Percentiles rank a stretch among this genome's conserved stretches.
These are phyloP conservation scores for Stachybotrys echinatus DNA, from an alignment of 2,329 filamentous ascomycete genomes.

Conservation along the genomic window DNA sequence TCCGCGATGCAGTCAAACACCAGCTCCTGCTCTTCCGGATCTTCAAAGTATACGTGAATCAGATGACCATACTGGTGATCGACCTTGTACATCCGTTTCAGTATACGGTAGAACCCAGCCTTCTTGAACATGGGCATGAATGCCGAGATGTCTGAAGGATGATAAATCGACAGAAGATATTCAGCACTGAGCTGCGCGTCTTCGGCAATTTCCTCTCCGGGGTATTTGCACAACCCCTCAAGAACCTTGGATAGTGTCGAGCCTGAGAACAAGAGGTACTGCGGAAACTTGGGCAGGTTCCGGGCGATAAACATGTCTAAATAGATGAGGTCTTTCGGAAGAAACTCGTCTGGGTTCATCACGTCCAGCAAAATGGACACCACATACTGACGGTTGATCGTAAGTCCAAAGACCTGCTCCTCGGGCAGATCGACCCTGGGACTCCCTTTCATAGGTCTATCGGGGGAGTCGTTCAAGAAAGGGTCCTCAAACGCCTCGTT, in stretches of 20 bases:
- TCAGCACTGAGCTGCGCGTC: constrained; percentile 97
- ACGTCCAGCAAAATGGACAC: constrained; percentile 87
- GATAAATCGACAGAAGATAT: constrained; percentile 89
- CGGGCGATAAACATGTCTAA: constrained; percentile 98
- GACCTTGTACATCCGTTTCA: constrained; percentile 80
- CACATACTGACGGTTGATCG: constrained; percentile 86
- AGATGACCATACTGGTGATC: constrained; percentile 78
- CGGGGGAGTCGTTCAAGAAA: constrained; percentile 78
- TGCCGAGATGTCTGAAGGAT: constrained; percentile 72
- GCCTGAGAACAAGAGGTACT: constrained; percentile 87
- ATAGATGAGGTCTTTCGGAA: constrained; percentile 79
- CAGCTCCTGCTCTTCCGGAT: constrained; percentile 66
- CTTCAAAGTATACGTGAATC: constrained; percentile 78
- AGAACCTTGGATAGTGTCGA: constrained; percentile 79
- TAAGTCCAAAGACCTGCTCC: constrained; percentile 63
- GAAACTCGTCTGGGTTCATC: constrained; percentile 75
- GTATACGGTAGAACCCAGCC: constrained; percentile 82
- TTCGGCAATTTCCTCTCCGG: constrained; percentile 73
- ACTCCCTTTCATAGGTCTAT: constrained; percentile 52
- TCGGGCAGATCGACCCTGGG: constrained; percentile 49
- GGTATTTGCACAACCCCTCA: constrained; percentile 77
- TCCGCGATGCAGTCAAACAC: constrained; percentile 77
- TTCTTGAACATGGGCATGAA: constrained; percentile 73
- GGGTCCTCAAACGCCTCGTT: constrained; percentile 97
- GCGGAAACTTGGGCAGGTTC: constrained; percentile 92